Percentiles rank a stretch among this genome's conserved stretches.
Conservation (phyloP, 805 yeast species). For the Starmerella powellii region DNA sequence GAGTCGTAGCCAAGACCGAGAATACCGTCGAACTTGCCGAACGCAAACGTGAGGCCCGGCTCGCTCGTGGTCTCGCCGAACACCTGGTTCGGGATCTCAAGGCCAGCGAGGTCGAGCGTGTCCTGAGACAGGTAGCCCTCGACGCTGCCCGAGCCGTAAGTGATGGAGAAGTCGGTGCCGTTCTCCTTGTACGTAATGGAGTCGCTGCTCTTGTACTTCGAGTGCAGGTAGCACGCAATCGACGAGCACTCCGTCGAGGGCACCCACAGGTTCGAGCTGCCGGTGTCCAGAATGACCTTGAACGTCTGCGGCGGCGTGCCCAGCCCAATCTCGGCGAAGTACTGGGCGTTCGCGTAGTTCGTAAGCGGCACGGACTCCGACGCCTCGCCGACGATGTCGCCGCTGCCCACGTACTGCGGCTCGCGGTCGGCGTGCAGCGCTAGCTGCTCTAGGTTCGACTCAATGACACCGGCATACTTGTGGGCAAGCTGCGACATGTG, state of each 20-base stretch:
- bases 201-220: conserved; percentile 72
- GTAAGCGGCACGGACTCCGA: conserved; percentile 55
- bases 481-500: conserved; percentile 21
- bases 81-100: conserved; percentile 75
- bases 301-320: conserved; percentile 92
- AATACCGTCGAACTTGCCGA: conserved; percentile 97
- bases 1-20: conserved; percentile 89
- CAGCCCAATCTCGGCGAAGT: conserved; percentile 76
- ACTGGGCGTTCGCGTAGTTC: conserved; percentile 92
- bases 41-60: conserved; percentile 96
- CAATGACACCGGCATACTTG: conserved; percentile 21
- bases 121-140: conserved; percentile 90
- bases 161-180: conserved; percentile 74
- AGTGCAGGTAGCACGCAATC: conserved; percentile 87
- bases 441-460: conserved; percentile 6
- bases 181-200: conserved; percentile 80
- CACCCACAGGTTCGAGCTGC: conserved; percentile 94
- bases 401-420: conserved; percentile 12
- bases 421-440: conserved; percentile 9
- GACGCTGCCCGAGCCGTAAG: conserved; percentile 85
- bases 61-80: conserved; percentile 96
- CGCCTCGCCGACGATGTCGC: conserved; percentile 9
- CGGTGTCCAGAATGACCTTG: conserved; percentile 92
- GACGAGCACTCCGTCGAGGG: conserved; percentile 83
- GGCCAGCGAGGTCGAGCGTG: conserved; percentile 65